Percentiles rank a stretch among this genome's conserved stretches.
phyloP scores from a whole-genome alignment of 2,329 filamentous ascomycete species.

The Bisporella sp. region DNA sequence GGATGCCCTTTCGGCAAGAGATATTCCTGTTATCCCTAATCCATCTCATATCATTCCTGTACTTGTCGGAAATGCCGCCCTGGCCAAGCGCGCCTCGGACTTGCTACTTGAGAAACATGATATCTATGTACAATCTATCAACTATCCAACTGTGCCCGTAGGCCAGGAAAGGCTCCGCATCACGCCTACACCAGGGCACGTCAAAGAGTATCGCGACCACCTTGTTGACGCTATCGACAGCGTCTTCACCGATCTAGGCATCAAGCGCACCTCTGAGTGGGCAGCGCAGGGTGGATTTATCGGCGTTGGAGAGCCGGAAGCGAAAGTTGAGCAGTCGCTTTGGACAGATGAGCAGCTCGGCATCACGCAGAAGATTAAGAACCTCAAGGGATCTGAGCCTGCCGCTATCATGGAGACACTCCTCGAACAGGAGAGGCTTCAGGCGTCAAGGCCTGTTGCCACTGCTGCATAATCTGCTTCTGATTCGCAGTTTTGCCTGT shows the following conservation, averaged over 20 bases:
- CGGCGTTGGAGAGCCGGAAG: slow-evolving; percentile 69
- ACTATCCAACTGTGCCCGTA: slow-evolving; percentile 95
- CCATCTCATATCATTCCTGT: slow-evolving; percentile 94
- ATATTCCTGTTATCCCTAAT: slow-evolving; percentile 97
- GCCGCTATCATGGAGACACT: slow-evolving; percentile 49
- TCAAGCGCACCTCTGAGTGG: slow-evolving; percentile 94
- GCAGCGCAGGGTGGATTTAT: slow-evolving; percentile 86
- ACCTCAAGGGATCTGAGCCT: slow-evolving; percentile 43
- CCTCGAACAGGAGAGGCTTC: slow-evolving; percentile 45
- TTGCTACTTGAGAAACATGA: slow-evolving; percentile 82
- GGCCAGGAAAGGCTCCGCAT: slow-evolving; percentile 96
- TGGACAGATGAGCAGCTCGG: slow-evolving; percentile 90
- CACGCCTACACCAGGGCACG: slow-evolving; percentile 91
- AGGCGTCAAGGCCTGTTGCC: slow-evolving; percentile 26
- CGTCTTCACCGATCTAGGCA: slow-evolving; percentile 81
- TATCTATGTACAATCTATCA: slow-evolving; percentile 98
- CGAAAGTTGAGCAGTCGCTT: slow-evolving; percentile 58
- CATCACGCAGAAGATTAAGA: slow-evolving; percentile 57
- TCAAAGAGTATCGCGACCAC: slow-evolving; percentile 75
- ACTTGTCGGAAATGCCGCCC: slow-evolving; percentile 86
- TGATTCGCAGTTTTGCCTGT: not conserved
- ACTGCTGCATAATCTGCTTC: slow-evolving; percentile 16
- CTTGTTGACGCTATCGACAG: slow-evolving; percentile 77
- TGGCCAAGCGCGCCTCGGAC: slow-evolving; percentile 88
- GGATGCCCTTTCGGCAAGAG: slow-evolving; percentile 65